A percentile compares a stretch with the other conserved stretches of the same genome.
Conservation (phyloP, 768 basidiomycete species). For the Clitopilus passeckerianus region DNA sequence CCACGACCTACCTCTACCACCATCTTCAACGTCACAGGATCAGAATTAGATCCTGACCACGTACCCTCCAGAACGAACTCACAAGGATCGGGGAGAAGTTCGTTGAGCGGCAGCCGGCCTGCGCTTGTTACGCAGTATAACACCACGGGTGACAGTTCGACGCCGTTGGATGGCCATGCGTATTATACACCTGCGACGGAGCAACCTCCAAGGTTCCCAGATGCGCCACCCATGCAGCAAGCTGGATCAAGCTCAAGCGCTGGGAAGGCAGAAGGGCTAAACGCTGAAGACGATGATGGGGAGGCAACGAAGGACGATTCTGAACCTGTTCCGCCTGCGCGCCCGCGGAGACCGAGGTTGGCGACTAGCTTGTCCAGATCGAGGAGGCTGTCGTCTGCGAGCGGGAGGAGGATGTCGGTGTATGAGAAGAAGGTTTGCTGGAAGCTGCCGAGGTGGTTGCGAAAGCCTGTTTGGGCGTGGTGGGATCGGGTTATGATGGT, state of each 20-base stretch:
- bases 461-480: constrained; percentile 64
- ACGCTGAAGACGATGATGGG: constrained; percentile 1
- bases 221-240: not conserved
- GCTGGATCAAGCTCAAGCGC: not conserved
- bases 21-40: constrained; percentile 25
- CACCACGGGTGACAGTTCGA: constrained; percentile 26
- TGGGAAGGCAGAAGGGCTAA: not conserved
- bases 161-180: constrained; percentile 21
- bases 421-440: constrained; percentile 39
- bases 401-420: constrained; percentile 22
- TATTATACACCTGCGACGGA: constrained; percentile 19
- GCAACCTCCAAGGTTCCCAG: constrained; percentile 12
- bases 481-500: constrained; percentile 64
- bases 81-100: not conserved
- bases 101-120: constrained; percentile 3
- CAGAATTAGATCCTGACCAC: constrained; percentile 16
- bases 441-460: constrained; percentile 47
- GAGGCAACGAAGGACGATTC: not conserved
- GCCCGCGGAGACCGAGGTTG: constrained; percentile 1
- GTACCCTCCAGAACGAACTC: not conserved
- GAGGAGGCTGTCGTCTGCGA: not conserved
- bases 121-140: constrained; percentile 25
- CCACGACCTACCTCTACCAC: constrained; percentile 24
- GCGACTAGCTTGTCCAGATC: constrained; percentile 1
- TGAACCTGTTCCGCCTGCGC: constrained; percentile 2